Percentiles rank a stretch among this genome's conserved stretches.
These are phyloP conservation scores for Oenanthe javanica DNA, from an alignment of 140 eudicot genomes.

Conservation along the genomic window DNA sequence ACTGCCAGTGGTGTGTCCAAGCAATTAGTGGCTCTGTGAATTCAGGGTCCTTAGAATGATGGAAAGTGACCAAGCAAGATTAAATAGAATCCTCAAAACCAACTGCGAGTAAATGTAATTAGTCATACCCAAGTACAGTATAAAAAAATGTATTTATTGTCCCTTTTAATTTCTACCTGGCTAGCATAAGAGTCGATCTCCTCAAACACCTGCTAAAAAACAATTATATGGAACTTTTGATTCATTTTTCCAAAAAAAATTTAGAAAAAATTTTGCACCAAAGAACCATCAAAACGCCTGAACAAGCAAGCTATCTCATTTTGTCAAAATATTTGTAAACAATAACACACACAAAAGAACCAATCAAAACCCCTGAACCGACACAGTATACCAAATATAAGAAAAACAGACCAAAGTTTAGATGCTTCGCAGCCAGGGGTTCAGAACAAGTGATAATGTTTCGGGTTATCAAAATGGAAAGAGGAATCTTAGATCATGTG, in stretches of 20 bases:
- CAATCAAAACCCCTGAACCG: neutral
- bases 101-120: neutral
- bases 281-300: neutral
- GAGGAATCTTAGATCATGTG: constrained; percentile 8
- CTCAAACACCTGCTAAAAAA: neutral
- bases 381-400: neutral
- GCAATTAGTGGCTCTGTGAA: constrained; percentile 8
- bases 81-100: neutral
- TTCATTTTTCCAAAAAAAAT: neutral
- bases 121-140: neutral
- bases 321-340: neutral
- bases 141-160: neutral
- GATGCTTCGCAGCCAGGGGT: neutral
- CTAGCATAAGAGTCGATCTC: neutral
- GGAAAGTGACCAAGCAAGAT: neutral
- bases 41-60: neutral
- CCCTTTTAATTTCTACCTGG: neutral
- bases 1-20: constrained; percentile 9
- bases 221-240: neutral
- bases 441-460: neutral
- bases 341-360: neutral
- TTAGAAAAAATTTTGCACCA: neutral
- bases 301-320: neutral
- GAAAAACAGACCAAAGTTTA: neutral
- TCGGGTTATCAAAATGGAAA: neutral